Conservation (phyloP, 2,329 filamentous ascomycete genomes). For the Claviceps fusiformis region DNA sequence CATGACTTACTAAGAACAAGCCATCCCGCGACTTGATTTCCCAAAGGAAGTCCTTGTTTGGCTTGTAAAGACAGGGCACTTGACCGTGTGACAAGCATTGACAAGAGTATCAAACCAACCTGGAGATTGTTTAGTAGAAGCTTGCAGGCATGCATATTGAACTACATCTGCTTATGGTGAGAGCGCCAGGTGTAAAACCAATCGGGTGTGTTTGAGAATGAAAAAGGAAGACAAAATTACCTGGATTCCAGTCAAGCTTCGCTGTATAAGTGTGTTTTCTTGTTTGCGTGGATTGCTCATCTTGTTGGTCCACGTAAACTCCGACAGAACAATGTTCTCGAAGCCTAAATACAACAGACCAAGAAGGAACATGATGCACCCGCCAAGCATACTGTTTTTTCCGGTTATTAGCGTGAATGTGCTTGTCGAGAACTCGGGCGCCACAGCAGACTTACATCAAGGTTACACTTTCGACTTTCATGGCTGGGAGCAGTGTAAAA, state of each 20-base stretch:
- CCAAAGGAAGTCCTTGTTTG: conserved; percentile 69
- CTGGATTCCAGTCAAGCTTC: conserved; percentile 53
- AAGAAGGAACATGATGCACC: conserved; percentile 60
- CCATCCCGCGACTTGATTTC: conserved; percentile 84
- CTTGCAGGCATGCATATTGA: neutral
- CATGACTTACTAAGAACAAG: conserved; percentile 49
- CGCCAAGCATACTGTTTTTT: conserved; percentile 44
- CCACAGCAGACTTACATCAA: conserved; percentile 47
- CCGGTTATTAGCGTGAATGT: too few species aligned
- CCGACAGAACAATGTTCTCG: conserved; percentile 47
- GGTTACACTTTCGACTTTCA: conserved; percentile 65
- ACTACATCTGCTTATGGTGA: neutral
- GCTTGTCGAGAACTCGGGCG: neutral
- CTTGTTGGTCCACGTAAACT: conserved; percentile 14
- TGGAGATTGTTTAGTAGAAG: conserved; percentile 15
- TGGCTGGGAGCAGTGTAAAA: conserved; percentile 79
- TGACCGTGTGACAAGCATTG: conserved; percentile 76
- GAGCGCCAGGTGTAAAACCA: conserved; percentile 5
- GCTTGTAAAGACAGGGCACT: conserved; percentile 77
- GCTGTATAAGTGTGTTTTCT: conserved; percentile 32
- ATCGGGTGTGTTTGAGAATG: neutral
- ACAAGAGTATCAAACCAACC: conserved; percentile 64
- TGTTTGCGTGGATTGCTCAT: conserved; percentile 10
- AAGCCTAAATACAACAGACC: conserved; percentile 70
- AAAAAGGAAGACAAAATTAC: conserved; percentile 19